A percentile compares a stretch with the other conserved stretches of the same genome.
Conservation (phyloP, 371 early-diverging fungal genomes). For the Chytridium lagenaria region DNA sequence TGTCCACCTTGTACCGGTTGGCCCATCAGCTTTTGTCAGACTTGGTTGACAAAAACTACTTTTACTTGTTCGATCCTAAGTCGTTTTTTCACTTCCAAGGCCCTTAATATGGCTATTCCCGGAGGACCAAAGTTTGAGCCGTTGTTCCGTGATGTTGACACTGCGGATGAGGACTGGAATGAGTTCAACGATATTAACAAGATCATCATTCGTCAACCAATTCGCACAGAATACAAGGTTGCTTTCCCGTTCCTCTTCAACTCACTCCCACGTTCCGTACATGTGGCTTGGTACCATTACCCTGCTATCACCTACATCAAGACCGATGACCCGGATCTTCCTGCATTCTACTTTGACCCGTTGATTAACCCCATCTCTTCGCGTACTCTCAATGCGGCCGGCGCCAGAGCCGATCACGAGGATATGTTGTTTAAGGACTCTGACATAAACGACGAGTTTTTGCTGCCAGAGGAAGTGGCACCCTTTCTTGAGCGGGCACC, state of each 20-base stretch:
- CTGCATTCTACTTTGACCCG: constrained; percentile 97
- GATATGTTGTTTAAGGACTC: constrained; percentile 84
- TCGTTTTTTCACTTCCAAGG: constrained; percentile 97
- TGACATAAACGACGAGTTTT: constrained; percentile 73
- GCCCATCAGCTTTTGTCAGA: constrained; percentile 94
- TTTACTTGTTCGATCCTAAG: constrained; percentile 93
- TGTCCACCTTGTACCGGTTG: constrained; percentile 93
- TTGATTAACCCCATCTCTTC: constrained; percentile 95
- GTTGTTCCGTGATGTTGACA: constrained; percentile 91
- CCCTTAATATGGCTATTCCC: constrained; percentile 98
- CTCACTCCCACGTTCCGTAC: constrained; percentile 91
- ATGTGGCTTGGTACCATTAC: constrained; percentile 91
- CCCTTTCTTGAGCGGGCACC: constrained; percentile 84
- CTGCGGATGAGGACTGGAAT: constrained; percentile 99
- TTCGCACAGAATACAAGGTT: constrained; percentile 97
- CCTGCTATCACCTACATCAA: constrained; percentile 89
- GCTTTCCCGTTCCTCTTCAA: constrained; percentile 98
- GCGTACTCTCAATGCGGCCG: constrained; percentile 64
- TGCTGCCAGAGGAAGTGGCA: constrained; percentile 75
- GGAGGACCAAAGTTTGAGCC: constrained; percentile 99
- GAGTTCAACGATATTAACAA: constrained; percentile 99
- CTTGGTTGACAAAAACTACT: constrained; percentile 93
- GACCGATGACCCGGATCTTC: constrained; percentile 93
- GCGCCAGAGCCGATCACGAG: constrained; percentile 68
- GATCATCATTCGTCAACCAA: constrained; percentile 96